phyloP scores from a whole-genome alignment of 495 filamentous ascomycete species.

The Astrothelium subdiscretum region DNA sequence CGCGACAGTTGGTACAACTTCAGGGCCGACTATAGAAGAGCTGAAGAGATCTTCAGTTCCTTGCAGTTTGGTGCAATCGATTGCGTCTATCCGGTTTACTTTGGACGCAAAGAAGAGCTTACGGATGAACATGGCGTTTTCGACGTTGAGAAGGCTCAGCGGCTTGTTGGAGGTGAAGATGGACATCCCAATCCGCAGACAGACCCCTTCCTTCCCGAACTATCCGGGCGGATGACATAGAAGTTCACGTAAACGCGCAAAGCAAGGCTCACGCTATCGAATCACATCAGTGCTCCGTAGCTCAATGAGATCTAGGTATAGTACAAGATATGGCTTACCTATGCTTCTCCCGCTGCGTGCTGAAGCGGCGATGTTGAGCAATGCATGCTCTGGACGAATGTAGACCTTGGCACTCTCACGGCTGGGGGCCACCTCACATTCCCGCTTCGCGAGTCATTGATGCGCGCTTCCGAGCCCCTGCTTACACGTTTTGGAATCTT shows the following conservation, averaged over 20 bases:
- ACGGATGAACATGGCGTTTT: constrained; percentile 12
- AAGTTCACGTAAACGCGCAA: not conserved
- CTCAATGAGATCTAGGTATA: not conserved
- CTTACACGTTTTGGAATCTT: too few relatives aligned
- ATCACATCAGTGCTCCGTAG: not conserved
- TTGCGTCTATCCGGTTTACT: constrained; percentile 9
- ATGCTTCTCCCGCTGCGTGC: not conserved
- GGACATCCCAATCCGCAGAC: not conserved
- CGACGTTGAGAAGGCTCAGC: not conserved
- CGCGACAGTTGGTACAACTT: constrained; percentile 9
- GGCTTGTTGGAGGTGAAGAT: not conserved
- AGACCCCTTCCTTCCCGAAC: not conserved
- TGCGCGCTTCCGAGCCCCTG: too few relatives aligned
- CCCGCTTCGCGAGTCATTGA: too few relatives aligned
- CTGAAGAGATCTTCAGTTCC: not conserved
- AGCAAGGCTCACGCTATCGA: not conserved
- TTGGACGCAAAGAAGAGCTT: constrained; percentile 15
- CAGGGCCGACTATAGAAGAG: constrained; percentile 7
- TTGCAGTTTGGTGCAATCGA: not conserved
- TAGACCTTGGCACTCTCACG: not conserved
- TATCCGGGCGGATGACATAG: not conserved
- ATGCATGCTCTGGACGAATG: not conserved
- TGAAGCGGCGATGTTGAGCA: not conserved
- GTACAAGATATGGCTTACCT: not conserved
- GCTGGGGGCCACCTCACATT: not conserved